A percentile compares a stretch with the other conserved stretches of the same genome.
Conservation (phyloP, 2,329 filamentous ascomycete species). For the Rhynchosporium agropyri region DNA sequence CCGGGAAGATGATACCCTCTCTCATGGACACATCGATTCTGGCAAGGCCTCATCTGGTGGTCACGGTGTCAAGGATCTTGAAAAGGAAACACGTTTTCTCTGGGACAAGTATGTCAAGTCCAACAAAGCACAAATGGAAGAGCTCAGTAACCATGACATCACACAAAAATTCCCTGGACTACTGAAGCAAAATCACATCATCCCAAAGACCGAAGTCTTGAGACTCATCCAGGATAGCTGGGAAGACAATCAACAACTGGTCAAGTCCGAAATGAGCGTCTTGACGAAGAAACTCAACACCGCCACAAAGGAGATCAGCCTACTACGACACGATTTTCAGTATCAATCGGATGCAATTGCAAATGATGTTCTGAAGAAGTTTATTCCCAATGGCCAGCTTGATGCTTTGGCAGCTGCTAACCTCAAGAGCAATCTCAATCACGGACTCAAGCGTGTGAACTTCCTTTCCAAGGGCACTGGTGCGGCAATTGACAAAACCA, state of each 20-base stretch:
- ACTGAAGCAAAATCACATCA: slow-evolving; percentile 30
- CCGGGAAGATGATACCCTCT: slow-evolving; percentile 43
- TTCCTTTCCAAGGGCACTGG: slow-evolving; percentile 70
- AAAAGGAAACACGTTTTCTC: slow-evolving; percentile 22
- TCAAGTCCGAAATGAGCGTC: slow-evolving; percentile 30
- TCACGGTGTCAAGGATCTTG: slow-evolving; percentile 17
- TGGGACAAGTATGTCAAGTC: slow-evolving; percentile 28
- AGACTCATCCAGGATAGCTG: slow-evolving; percentile 88
- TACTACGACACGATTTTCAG: slow-evolving; percentile 25
- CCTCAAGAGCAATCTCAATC: slow-evolving; percentile 29
- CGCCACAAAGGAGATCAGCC: slow-evolving; percentile 23
- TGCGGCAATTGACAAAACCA: slow-evolving; percentile 60
- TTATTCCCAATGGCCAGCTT: slow-evolving; percentile 35
- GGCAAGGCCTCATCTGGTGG: slow-evolving; percentile 31
- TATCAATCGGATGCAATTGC: slow-evolving; percentile 32
- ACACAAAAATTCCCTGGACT: slow-evolving; percentile 30
- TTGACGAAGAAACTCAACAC: slow-evolving; percentile 28
- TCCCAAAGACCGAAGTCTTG: slow-evolving; percentile 62
- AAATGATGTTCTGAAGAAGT: slow-evolving; percentile 24
- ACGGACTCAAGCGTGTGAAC: slow-evolving; percentile 59
- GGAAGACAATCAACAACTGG: slow-evolving; percentile 43
- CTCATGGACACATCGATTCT: slow-evolving; percentile 1
- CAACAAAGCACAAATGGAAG: slow-evolving; percentile 26
- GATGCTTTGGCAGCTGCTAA: slow-evolving; percentile 36
- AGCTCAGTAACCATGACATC: slow-evolving; percentile 27